Percentiles rank a stretch among this genome's conserved stretches.
phyloP scores from a whole-genome alignment of 2,329 filamentous ascomycete species.

The Tetracladium maxilliforme region DNA sequence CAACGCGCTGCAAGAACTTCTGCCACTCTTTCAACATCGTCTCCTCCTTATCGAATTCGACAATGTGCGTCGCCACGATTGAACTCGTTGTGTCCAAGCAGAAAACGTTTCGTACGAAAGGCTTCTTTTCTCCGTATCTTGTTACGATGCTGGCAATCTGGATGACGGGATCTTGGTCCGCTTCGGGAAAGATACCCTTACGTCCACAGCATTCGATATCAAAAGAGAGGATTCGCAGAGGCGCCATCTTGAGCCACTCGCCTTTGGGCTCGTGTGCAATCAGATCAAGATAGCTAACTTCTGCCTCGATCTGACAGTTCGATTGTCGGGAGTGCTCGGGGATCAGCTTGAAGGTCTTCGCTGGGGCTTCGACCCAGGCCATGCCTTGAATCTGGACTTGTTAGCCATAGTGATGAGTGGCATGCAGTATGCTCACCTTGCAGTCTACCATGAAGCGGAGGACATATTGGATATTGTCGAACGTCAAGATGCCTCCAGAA shows the following conservation, averaged over 20 bases:
- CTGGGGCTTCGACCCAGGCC: conserved; percentile 88
- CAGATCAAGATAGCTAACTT: conserved; percentile 67
- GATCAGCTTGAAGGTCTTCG: conserved; percentile 58
- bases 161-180: conserved; percentile 84
- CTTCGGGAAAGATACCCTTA: conserved; percentile 93
- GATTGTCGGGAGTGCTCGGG: conserved; percentile 57
- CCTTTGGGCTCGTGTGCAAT: conserved; percentile 79
- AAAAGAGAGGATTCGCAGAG: conserved; percentile 82
- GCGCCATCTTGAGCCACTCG: conserved; percentile 97
- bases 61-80: conserved; percentile 88
- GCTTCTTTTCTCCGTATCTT: conserved; percentile 85
- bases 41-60: conserved; percentile 68
- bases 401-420: conserved; percentile 3
- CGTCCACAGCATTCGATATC: conserved; percentile 98
- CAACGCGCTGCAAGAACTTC: conserved; percentile 75
- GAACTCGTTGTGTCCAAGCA: conserved; percentile 82
- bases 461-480: conserved; percentile 91
- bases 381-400: conserved; percentile 63
- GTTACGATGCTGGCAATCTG: conserved; percentile 97
- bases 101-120: conserved; percentile 93
- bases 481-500: conserved; percentile 66
- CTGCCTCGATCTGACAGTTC: conserved; percentile 91
- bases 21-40: conserved; percentile 90
- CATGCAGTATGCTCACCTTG: conserved; percentile 35
- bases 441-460: conserved; percentile 97